phyloP scores from a whole-genome alignment of 805 yeast species.

The Lipomyces mesembrius region DNA sequence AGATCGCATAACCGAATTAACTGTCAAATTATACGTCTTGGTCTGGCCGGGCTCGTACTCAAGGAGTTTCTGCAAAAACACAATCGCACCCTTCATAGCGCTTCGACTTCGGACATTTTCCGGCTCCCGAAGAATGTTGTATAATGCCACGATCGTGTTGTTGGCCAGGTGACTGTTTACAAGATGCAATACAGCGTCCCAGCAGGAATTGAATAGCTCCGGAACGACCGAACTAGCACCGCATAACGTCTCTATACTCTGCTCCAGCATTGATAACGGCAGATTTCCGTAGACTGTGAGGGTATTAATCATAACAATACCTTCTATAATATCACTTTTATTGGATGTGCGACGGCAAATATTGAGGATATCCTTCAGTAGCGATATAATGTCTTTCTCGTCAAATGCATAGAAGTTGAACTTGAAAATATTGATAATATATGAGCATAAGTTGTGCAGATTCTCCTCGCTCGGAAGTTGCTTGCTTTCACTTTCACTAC shows the following conservation, averaged over 20 bases:
- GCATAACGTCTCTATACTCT: slow-evolving; percentile 53
- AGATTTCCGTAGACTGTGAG: slow-evolving; percentile 54
- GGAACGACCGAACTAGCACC: slow-evolving; percentile 50
- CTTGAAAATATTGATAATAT: slow-evolving; percentile 53
- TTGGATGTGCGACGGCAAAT: slow-evolving; percentile 52
- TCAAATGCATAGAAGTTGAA: slow-evolving; percentile 55
- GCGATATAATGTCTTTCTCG: slow-evolving; percentile 47
- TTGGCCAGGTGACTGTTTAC: slow-evolving; percentile 49
- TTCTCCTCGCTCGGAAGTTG: slow-evolving; percentile 37
- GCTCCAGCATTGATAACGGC: slow-evolving; percentile 50
- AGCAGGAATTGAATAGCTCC: slow-evolving; percentile 46
- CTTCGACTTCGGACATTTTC: slow-evolving; percentile 42
- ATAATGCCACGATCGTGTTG: slow-evolving; percentile 44
- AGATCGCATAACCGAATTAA: slow-evolving; percentile 47
- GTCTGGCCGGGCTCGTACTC: slow-evolving; percentile 41
- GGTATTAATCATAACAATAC: slow-evolving; percentile 52
- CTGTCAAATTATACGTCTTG: slow-evolving; percentile 41
- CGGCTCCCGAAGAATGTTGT: slow-evolving; percentile 44
- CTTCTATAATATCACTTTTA: slow-evolving; percentile 46
- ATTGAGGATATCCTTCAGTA: slow-evolving; percentile 48
- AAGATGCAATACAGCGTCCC: slow-evolving; percentile 51
- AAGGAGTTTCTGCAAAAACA: slow-evolving; percentile 43
- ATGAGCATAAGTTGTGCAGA: slow-evolving; percentile 41
- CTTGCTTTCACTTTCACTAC: slow-evolving; percentile 33
- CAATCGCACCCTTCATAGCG: slow-evolving; percentile 48